A percentile compares a stretch with the other conserved stretches of the same genome.
These are phyloP conservation scores for Pythium graminicola DNA, from an alignment of 352 stramenopile genomes.

Conservation along the genomic window DNA sequence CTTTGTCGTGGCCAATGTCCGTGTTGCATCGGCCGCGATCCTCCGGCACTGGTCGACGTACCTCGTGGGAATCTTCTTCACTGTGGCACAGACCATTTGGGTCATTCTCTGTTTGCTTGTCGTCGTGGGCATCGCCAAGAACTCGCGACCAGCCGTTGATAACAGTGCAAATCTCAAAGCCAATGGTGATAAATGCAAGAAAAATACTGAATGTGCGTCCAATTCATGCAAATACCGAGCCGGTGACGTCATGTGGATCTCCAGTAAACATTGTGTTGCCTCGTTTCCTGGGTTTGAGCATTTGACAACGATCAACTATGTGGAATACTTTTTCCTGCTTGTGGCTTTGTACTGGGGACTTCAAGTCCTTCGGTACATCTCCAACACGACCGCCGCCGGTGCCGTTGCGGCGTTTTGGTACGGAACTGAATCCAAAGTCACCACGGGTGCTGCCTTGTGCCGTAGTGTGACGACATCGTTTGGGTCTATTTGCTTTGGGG, in stretches of 20 bases:
- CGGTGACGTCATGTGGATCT: not conserved
- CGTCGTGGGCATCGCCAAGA: constrained; percentile 78
- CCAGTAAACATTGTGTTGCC: constrained; percentile 7
- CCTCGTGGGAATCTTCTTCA: constrained; percentile 29
- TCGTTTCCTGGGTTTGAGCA: constrained; percentile 26
- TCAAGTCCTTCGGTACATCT: constrained; percentile 86
- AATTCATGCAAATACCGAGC: constrained; percentile 25
- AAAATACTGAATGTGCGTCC: constrained; percentile 30
- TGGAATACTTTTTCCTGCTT: constrained; percentile 72
- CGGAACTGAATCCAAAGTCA: constrained; percentile 35
- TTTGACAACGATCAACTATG: constrained; percentile 21
- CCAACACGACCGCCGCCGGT: constrained; percentile 86
- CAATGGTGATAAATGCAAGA: constrained; percentile 16
- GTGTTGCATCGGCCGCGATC: not conserved
- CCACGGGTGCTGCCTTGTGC: not conserved
- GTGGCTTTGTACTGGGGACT: constrained; percentile 93
- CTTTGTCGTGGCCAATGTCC: not conserved
- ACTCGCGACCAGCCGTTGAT: constrained; percentile 31
- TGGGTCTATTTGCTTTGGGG: constrained; percentile 93
- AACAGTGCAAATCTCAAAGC: not conserved
- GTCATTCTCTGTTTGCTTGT: constrained; percentile 81
- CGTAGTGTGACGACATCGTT: constrained; percentile 88
- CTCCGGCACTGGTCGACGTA: not conserved
- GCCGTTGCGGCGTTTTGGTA: constrained; percentile 95
- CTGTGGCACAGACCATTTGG: constrained; percentile 86